Percentiles rank a stretch among this genome's conserved stretches.
Conservation (phyloP, 257 asterid genomes). For the Solanum boliviense region DNA sequence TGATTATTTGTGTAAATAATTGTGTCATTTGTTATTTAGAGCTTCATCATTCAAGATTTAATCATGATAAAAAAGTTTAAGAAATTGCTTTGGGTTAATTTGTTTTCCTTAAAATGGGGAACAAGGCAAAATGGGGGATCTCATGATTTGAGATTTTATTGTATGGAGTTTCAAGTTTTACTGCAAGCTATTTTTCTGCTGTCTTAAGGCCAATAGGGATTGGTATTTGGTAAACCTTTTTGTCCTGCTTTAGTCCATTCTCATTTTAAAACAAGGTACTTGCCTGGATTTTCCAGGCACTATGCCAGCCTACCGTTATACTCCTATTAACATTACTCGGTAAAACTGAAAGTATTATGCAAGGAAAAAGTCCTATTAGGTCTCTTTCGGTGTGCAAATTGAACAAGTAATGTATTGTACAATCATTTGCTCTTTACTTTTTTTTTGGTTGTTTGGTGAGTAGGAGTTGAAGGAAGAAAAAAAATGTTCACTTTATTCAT, state of each 20-base stretch:
- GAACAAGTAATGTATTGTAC: not conserved
- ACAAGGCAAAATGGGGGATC: not conserved
- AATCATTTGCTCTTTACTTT: not conserved
- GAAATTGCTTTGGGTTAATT: not conserved
- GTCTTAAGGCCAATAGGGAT: not conserved
- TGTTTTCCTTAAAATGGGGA: not conserved
- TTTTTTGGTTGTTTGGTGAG: not conserved
- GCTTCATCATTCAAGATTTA: not conserved
- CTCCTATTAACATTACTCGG: not conserved
- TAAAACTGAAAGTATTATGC: not conserved
- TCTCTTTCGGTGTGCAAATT: not conserved
- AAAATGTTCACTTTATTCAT: not conserved
- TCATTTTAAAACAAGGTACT: not conserved
- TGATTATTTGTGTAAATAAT: not conserved
- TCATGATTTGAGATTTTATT: not conserved
- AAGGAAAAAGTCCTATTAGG: not conserved
- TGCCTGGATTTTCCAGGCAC: not conserved
- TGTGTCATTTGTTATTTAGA: not conserved
- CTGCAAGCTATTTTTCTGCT: not conserved
- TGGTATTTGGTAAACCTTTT: not conserved
- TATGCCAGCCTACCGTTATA: not conserved
- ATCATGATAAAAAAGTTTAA: not conserved
- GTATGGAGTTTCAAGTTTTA: not conserved
- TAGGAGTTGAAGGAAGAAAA: not conserved
- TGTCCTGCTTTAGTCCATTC: not conserved